A percentile compares a stretch with the other conserved stretches of the same genome.
phyloP scores from a whole-genome alignment of 2,329 filamentous ascomycete genomes.

The Colletotrichum shisoi region DNA sequence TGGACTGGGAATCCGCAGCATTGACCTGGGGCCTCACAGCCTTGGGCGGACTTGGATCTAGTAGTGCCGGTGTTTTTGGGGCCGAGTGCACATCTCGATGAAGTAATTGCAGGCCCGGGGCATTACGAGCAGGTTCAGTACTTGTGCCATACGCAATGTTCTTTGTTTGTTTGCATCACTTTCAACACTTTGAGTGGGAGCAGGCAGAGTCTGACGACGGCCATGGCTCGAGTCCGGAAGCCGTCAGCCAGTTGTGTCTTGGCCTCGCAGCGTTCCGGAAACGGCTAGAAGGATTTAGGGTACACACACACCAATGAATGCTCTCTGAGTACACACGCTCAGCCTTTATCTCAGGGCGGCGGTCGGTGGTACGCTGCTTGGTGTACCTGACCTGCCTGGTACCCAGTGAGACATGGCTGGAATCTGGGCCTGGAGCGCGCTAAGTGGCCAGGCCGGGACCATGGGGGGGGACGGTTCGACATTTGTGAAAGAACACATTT shows the following conservation, averaged over 20 bases:
- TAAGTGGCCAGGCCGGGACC: constrained; percentile 21
- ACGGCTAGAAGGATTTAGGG: constrained; percentile 11
- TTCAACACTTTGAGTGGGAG: neutral
- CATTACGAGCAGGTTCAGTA: neutral
- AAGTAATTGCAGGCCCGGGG: constrained; percentile 16
- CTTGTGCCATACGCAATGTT: neutral
- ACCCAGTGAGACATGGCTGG: constrained; percentile 32
- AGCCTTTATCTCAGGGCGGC: neutral
- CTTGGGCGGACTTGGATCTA: constrained; percentile 55
- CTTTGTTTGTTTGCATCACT: constrained; percentile 25
- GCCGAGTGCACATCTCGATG: constrained; percentile 56
- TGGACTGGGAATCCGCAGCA: constrained; percentile 58
- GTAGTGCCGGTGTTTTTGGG: constrained; percentile 57
- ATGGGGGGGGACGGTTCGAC: constrained; percentile 3
- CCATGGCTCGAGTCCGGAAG: constrained; percentile 13
- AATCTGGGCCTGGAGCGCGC: neutral
- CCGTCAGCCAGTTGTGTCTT: constrained; percentile 14
- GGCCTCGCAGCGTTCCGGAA: constrained; percentile 19
- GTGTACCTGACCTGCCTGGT: neutral
- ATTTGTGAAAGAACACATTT: constrained; percentile 26
- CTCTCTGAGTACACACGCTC: neutral
- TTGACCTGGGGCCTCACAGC: constrained; percentile 57
- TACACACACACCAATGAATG: constrained; percentile 21
- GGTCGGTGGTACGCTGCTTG: neutral
- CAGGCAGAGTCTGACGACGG: constrained; percentile 3